Percentiles rank a stretch among this genome's conserved stretches.
Evolutionary conservation across 345 rosid genomes (phyloP).

Genomic region (Anacardium occidentale): DNA sequence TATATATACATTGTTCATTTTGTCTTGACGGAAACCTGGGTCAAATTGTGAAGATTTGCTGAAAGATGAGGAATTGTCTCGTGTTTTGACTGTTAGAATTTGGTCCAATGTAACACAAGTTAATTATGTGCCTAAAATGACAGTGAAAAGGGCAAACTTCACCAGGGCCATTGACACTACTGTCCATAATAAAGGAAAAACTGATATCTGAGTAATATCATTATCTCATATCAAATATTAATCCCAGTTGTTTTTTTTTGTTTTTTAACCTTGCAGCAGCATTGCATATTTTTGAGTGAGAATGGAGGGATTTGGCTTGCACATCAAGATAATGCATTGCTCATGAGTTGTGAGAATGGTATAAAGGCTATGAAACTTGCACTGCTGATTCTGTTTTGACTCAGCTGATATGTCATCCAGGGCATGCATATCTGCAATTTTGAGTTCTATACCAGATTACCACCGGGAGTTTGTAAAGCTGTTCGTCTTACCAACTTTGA

Average conservation of each 20-base stretch:
- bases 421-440: neutral
- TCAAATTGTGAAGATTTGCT: too few species aligned
- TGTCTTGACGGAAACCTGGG: too few species aligned
- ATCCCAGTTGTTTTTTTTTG: neutral
- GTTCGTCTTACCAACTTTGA: too few species aligned
- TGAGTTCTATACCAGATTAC: conserved; percentile 1
- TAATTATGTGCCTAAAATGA: too few species aligned
- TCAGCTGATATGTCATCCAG: neutral
- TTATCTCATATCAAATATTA: neutral
- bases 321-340: neutral
- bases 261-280: neutral
- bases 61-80: too few species aligned
- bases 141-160: too few species aligned
- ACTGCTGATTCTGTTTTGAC: too few species aligned
- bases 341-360: conserved; percentile 2
- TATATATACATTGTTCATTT: neutral
- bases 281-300: too few species aligned
- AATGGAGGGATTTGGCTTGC: too few species aligned
- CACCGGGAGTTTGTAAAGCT: too few species aligned
- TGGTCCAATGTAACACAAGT: too few species aligned
- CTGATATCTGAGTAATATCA: neutral
- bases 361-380: neutral
- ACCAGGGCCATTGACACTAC: neutral
- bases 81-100: too few species aligned
- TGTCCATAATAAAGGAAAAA: neutral